A percentile compares a stretch with the other conserved stretches of the same genome.
These are phyloP conservation scores for Hypoxylon sp. DNA, from an alignment of 2,329 filamentous ascomycete genomes.

Conservation along the genomic window DNA sequence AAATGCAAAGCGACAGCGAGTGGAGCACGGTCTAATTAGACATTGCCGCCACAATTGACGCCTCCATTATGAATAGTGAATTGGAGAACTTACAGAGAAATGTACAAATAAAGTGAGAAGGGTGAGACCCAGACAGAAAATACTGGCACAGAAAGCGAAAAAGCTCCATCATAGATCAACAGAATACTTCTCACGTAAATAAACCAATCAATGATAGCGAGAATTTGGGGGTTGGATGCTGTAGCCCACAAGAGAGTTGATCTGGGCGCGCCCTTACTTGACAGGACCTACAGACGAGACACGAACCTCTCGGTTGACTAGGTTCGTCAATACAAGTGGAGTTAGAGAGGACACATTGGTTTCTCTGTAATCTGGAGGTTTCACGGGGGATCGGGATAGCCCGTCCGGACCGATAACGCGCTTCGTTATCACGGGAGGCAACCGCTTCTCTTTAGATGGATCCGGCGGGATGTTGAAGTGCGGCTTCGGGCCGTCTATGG, in stretches of 20 bases:
- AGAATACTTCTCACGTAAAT: background rate
- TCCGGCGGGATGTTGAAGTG: background rate
- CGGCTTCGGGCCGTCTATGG: background rate
- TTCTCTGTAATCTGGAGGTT: background rate
- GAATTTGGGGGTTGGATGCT: background rate
- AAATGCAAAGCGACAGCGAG: background rate
- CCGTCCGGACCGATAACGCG: background rate
- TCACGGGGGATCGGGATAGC: background rate
- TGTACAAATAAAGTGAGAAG: background rate
- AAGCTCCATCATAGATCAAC: background rate
- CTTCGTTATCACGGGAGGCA: background rate
- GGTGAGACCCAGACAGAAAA: background rate
- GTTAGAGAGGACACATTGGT: background rate
- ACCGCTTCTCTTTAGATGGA: background rate
- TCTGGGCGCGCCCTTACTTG: background rate
- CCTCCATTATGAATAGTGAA: background rate
- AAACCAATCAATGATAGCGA: background rate
- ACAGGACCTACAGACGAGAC: background rate
- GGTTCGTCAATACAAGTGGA: background rate
- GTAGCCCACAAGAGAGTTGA: background rate
- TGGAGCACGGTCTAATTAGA: conserved; percentile 20
- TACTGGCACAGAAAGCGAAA: background rate
- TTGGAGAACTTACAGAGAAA: background rate
- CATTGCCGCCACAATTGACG: conserved; percentile 18
- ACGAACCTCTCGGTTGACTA: background rate